Evolutionary conservation across 2,329 filamentous ascomycete species (phyloP), one percentile per base, ranked within the genome.

Genomic region (Aspergillus luchuensis): DNA sequence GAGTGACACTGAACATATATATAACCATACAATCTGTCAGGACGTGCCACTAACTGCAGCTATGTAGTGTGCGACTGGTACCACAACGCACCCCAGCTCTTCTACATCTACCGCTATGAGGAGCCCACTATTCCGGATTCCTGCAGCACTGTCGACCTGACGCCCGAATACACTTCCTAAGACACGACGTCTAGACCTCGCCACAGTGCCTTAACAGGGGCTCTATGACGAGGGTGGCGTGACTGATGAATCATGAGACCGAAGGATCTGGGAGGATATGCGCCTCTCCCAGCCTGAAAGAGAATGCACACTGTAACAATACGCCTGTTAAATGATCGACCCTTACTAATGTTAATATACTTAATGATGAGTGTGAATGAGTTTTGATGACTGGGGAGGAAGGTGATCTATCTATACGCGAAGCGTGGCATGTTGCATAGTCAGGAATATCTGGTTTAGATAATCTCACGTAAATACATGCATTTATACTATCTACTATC

Each of bases 31-130:
- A 13, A 13, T 15, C 11, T 5, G 5, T 13, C 13, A 19, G 43
- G 4, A 19, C 17, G 23, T 41, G 15, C 21, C 13, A 39, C 48
- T 57, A 15, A 56, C 57, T 61, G 54, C 61, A 33, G 7, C 23
- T 45, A 15, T 52, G 38, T 57, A 78, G 76, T 75, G 7, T 79
- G 76, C 61, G 72, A 78, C 54, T 78, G 76, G 76, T 72, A 65
- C 62, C 76, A 79, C 66, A 72, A 72, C 39, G 69, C 67, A 19
- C 76, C 76, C 25, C 76, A 79, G 62, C 69, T 79, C 8, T 79
- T 78, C 70, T 78, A 73, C 63, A 53, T 75, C 7, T 66, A 72
- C 58, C 39, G 64, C 11, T 69, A 66, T 49, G 65, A 69, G 48
- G 28, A 61, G 4, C 28, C 70, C 15, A 57, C 54, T 0, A 64